Base-by-base conservation (phyloP, 345 rosid species). In the Ceriops decandra region DNA sequence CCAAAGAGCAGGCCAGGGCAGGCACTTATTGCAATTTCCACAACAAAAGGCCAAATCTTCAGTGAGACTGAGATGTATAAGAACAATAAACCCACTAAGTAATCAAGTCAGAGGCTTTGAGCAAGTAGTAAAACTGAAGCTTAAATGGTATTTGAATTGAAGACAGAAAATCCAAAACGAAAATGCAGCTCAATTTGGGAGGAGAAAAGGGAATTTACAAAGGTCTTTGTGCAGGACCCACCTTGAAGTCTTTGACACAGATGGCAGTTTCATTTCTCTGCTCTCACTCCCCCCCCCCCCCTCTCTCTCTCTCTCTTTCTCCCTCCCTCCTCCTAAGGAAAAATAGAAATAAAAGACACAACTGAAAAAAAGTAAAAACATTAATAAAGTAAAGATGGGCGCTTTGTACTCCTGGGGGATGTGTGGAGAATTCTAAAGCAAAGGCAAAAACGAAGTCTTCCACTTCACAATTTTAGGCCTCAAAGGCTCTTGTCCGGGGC, bases 401-500 rank as follows among this genome's bases (percentile, higher is more conserved):
- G 73, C 71, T 79, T 85, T 85, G 88, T 81, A 73, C 71, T 67
- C 75, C 79, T 70, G 74, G 74, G 83, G 81, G 68, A 15, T 69
- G 63, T 78, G 82, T 76, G 3, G 89, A 83, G 89, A 84, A 74
- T 78, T 82, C 79, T 72, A 70, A 76, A 75, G 68, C 76, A 63
- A 72, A 28, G 46, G n/a, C 57, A n/a, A 38, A 76, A 72, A 42
- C 81, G 69, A 85, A 80, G 90, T 90, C 90, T 83, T 82, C 86
- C 76, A 82, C 78, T 84, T 83, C 92, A 85, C 95, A 81, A 87
- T 86, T 83, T 81, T 79, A 83, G 80, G 67, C 84, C 84, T 81
- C 72, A 63, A 73, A 74, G 52, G 64, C 84, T 69, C 80, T 85
- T 83, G 78, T 82, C 86, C 81, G 82, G 95, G 90, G 90, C 82